Evolutionary conservation across 768 basidiomycete genomes (phyloP).

Genomic region (Amanita pseudoporphyria): DNA sequence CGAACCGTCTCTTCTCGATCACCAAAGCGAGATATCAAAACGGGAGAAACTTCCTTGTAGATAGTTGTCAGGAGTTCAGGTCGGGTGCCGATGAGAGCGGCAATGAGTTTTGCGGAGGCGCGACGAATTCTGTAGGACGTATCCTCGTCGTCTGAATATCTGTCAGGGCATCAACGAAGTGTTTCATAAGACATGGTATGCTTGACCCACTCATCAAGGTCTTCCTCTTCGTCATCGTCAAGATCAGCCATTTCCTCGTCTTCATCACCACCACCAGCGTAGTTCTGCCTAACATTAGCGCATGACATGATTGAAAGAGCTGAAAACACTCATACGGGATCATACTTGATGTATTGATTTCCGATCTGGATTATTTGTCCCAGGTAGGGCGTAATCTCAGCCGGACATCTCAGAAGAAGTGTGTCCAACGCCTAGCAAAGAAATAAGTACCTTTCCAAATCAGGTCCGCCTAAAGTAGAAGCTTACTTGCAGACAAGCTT

Average conservation of each 20-base stretch:
- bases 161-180: constrained; percentile 17
- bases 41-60: constrained; percentile 79
- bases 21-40: constrained; percentile 83
- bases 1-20: constrained; percentile 95
- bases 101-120: constrained; percentile 82
- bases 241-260: constrained; percentile 57
- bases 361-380: constrained; percentile 60
- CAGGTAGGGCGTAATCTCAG: constrained; percentile 70
- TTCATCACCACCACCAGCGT: constrained; percentile 38
- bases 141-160: constrained; percentile 97
- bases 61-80: constrained; percentile 75
- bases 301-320: background rate
- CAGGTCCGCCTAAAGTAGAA: background rate
- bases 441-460: background rate
- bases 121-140: constrained; percentile 97
- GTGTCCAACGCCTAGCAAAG: constrained; percentile 68
- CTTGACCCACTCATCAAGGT: constrained; percentile 77
- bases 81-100: constrained; percentile 80
- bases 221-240: constrained; percentile 75
- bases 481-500: constrained; percentile 65
- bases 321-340: constrained; percentile 55
- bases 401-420: constrained; percentile 73
- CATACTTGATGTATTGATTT: constrained; percentile 78
- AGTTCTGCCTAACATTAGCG: constrained; percentile 29
- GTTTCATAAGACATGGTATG: constrained; percentile 24